Conservation (phyloP, 2,329 filamentous ascomycete genomes). For the Fusarium sp. region DNA sequence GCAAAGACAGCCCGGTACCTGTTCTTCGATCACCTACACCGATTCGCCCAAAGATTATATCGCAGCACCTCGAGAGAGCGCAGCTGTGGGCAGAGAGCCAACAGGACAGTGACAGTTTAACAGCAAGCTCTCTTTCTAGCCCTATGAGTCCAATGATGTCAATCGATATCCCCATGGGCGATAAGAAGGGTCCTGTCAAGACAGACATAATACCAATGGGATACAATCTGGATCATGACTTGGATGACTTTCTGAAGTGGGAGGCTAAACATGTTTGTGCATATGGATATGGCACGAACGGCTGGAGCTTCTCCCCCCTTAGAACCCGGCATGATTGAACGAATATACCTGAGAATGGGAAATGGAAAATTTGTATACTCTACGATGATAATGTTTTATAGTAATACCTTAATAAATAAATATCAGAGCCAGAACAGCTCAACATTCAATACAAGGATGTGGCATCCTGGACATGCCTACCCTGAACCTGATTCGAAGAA, state of each 20-base stretch:
- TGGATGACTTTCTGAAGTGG: slow-evolving; percentile 24
- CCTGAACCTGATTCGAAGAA: no score
- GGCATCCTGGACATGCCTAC: no score
- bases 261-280: slow-evolving; percentile 24
- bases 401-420: slow-evolving; percentile 5
- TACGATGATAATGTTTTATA: slow-evolving; percentile 3
- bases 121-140: slow-evolving; percentile 10
- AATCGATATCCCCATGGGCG: accelerated
- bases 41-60: slow-evolving; percentile 11
- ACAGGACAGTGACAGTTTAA: neutral
- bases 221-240: slow-evolving; percentile 19
- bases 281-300: slow-evolving; percentile 22
- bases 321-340: neutral
- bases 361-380: neutral
- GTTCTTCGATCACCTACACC: slow-evolving; percentile 18
- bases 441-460: no score
- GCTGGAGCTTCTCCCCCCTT: neutral
- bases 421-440: neutral
- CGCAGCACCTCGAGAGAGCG: slow-evolving; percentile 15
- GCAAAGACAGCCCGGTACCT: neutral
- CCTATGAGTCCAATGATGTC: slow-evolving; percentile 10
- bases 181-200: neutral
- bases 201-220: slow-evolving; percentile 7
- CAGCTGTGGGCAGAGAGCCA: slow-evolving; percentile 16
- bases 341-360: neutral